Conservation (phyloP, 192 early-diverging fungal genomes). For the Kickxella alabastrina region DNA sequence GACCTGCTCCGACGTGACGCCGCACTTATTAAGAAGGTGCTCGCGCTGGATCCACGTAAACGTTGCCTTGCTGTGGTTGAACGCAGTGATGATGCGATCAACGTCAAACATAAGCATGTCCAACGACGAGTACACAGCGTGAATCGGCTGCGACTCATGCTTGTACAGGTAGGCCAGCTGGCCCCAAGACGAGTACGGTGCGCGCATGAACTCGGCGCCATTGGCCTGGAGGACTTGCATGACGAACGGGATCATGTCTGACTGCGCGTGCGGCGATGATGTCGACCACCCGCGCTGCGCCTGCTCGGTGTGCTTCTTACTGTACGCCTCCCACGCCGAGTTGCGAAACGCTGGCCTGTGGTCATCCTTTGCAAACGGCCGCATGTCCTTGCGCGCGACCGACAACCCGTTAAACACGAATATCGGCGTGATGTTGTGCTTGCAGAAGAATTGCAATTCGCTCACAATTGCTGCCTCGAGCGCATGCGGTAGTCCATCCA, state of each 20-base stretch:
- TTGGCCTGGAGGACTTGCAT: slow-evolving; percentile 66
- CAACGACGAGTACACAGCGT: slow-evolving; percentile 66
- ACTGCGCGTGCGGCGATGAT: slow-evolving; percentile 53
- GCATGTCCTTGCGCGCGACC: slow-evolving; percentile 63
- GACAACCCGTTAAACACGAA: slow-evolving; percentile 75
- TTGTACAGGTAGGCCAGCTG: slow-evolving; percentile 72
- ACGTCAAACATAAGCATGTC: slow-evolving; percentile 75
- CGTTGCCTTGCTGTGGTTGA: slow-evolving; percentile 63
- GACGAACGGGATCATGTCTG: slow-evolving; percentile 63
- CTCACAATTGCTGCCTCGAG: slow-evolving; percentile 59
- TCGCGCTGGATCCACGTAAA: slow-evolving; percentile 65
- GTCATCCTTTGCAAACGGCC: slow-evolving; percentile 65
- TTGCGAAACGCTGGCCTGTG: slow-evolving; percentile 56
- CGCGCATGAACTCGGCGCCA: slow-evolving; percentile 69
- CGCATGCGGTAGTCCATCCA: slow-evolving; percentile 63
- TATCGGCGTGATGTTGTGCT: slow-evolving; percentile 64
- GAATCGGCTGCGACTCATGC: slow-evolving; percentile 65
- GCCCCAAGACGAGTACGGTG: slow-evolving; percentile 75
- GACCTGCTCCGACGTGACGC: slow-evolving; percentile 64
- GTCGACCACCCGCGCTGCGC: slow-evolving; percentile 58
- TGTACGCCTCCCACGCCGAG: slow-evolving; percentile 67
- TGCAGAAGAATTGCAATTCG: slow-evolving; percentile 58
- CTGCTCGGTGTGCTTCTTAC: slow-evolving; percentile 55
- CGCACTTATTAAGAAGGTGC: slow-evolving; percentile 55
- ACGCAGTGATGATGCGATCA: slow-evolving; percentile 62